These are phyloP conservation scores for Vitis labrusca DNA, from an alignment of 164 flowering plant genomes.

Conservation along the genomic window DNA sequence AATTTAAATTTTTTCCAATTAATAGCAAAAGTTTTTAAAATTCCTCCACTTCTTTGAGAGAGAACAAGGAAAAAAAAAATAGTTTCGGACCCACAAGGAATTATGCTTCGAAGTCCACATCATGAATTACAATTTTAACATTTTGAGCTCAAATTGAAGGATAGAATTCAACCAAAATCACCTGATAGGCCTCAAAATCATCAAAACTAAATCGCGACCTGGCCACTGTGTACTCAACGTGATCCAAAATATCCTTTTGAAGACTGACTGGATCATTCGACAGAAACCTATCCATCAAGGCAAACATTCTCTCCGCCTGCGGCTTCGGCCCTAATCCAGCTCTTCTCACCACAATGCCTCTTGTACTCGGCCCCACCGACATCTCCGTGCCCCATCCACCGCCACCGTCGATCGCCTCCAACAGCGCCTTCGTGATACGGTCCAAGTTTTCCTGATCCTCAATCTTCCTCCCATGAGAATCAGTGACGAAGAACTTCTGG, in stretches of 20 bases:
- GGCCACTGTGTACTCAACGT: slow-evolving; percentile 59
- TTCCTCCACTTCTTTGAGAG: no score
- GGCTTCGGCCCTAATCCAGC: slow-evolving; percentile 29
- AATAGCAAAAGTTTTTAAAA: no score
- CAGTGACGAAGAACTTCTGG: slow-evolving; percentile 45
- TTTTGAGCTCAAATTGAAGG: background rate
- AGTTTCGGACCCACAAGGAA: no score
- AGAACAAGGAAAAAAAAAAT: background rate
- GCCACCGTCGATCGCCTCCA: slow-evolving; percentile 39
- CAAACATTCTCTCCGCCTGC: slow-evolving; percentile 54
- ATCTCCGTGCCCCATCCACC: slow-evolving; percentile 2
- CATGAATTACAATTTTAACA: background rate
- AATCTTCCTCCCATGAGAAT: slow-evolving; percentile 43
- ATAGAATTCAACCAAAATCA: slow-evolving; percentile 6
- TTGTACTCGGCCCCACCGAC: slow-evolving; percentile 8
- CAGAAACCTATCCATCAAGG: slow-evolving; percentile 53
- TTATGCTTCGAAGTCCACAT: background rate
- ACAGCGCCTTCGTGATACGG: slow-evolving; percentile 40
- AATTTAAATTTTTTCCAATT: no score
- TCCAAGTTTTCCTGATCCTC: slow-evolving; percentile 37
- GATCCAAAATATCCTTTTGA: slow-evolving; percentile 56
- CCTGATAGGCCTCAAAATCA: slow-evolving; percentile 73
- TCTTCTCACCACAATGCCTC: slow-evolving; percentile 41
- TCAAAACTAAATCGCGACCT: slow-evolving; percentile 58
- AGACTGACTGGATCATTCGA: slow-evolving; percentile 51